These are phyloP conservation scores for Phytopythium litorale DNA, from an alignment of 352 stramenopile species.

Conservation along the genomic window DNA sequence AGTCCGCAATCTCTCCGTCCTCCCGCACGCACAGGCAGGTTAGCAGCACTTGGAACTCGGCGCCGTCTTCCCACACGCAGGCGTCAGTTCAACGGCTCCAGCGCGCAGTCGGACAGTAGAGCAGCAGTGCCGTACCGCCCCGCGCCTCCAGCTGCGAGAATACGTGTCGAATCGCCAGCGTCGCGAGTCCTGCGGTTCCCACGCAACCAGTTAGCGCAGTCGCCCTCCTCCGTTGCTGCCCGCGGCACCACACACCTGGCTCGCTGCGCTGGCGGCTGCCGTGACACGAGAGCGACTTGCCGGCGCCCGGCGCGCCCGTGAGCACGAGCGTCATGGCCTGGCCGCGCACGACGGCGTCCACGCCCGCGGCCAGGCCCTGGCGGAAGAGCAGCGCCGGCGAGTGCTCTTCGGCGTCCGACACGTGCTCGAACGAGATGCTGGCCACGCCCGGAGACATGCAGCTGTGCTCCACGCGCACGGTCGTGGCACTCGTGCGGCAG, in stretches of 20 bases:
- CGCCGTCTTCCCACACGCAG: background rate
- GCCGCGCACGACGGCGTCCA: slow-evolving; percentile 27
- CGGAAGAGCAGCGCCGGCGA: slow-evolving; percentile 38
- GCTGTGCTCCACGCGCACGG: slow-evolving; percentile 69
- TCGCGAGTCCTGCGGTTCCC: slow-evolving; percentile 21
- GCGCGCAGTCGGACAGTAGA: background rate
- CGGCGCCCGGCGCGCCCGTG: slow-evolving; percentile 34
- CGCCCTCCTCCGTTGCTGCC: no score
- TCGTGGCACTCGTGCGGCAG: slow-evolving; percentile 50
- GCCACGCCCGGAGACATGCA: slow-evolving; percentile 70
- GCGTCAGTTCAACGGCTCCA: background rate
- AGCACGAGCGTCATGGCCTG: slow-evolving; percentile 36
- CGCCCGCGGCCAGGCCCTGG: slow-evolving; percentile 24
- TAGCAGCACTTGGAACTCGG: slow-evolving; percentile 12
- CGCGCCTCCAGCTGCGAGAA: slow-evolving; percentile 23
- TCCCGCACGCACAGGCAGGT: slow-evolving; percentile 9
- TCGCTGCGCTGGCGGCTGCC: slow-evolving; percentile 19
- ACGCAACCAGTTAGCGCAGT: background rate
- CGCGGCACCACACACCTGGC: slow-evolving; percentile 6
- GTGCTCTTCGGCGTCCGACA: slow-evolving; percentile 44
- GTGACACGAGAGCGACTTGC: slow-evolving; percentile 67
- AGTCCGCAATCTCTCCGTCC: slow-evolving; percentile 9
- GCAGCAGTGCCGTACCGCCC: background rate
- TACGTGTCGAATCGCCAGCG: slow-evolving; percentile 29
- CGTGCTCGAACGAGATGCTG: slow-evolving; percentile 73